Conservation (phyloP, 1,139 yeast species). For the Geotrichum fermentans region DNA sequence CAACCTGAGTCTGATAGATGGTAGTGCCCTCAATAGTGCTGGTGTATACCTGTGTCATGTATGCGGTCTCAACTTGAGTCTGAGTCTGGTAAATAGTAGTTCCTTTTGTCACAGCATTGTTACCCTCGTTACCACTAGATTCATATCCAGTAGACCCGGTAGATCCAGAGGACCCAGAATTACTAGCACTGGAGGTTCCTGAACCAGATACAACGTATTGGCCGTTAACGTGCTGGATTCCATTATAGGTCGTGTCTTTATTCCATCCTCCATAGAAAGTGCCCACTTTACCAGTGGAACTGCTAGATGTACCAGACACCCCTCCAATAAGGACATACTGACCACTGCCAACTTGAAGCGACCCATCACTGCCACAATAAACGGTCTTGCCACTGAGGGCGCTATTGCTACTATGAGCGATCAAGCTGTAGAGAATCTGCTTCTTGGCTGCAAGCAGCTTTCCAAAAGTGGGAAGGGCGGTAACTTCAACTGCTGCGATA, state of each 20-base stretch:
- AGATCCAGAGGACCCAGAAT: neutral
- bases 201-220: neutral
- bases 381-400: neutral
- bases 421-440: neutral
- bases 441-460: neutral
- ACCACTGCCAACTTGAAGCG: neutral
- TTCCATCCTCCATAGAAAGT: conserved; percentile 5
- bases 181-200: neutral
- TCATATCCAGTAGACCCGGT: neutral
- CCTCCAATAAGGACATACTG: neutral
- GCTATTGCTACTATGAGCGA: neutral
- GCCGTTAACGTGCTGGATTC: neutral
- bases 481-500: conserved; percentile 2
- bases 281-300: neutral
- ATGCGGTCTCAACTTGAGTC: neutral
- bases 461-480: conserved; percentile 5
- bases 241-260: neutral
- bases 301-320: neutral
- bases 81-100: neutral
- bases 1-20: neutral
- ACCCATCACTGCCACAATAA: neutral
- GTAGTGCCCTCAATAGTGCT: neutral
- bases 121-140: neutral
- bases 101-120: neutral
- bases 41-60: neutral